Conservation (phyloP, 257 asterid species). For the Solanum megistacrolobum region DNA sequence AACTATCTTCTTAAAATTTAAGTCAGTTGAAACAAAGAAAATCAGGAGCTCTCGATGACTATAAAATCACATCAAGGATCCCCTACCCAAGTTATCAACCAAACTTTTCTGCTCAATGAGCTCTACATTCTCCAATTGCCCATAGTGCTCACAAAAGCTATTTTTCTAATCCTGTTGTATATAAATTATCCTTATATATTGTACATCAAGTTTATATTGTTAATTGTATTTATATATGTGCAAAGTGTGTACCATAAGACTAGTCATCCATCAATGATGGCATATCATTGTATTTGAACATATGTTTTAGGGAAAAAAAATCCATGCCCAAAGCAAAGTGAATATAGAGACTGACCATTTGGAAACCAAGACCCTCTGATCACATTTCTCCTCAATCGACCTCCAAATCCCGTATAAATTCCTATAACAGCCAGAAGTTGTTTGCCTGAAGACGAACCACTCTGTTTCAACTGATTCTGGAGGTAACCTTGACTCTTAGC, state of each 20-base stretch:
- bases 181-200: not conserved
- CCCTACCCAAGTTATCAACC: not conserved
- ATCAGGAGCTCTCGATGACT: not conserved
- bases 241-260: not conserved
- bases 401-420: constrained; percentile 81
- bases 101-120: not conserved
- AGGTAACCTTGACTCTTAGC: constrained; percentile 95
- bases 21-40: not conserved
- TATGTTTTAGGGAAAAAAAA: not conserved
- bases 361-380: constrained; percentile 84
- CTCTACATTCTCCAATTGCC: not conserved
- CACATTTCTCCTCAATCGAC: constrained; percentile 56
- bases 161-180: not conserved
- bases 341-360: constrained; percentile 35
- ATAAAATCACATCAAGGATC: not conserved
- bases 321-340: not conserved
- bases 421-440: constrained; percentile 79
- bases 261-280: not conserved
- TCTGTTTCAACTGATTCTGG: constrained; percentile 51
- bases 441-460: constrained; percentile 39
- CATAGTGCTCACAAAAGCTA: not conserved
- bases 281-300: not conserved
- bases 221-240: not conserved
- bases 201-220: not conserved
- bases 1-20: not conserved